Percentiles rank a stretch among this genome's conserved stretches.
Evolutionary conservation across 208 protist species (phyloP).

Genomic region (Acanthamoeba sp.): DNA sequence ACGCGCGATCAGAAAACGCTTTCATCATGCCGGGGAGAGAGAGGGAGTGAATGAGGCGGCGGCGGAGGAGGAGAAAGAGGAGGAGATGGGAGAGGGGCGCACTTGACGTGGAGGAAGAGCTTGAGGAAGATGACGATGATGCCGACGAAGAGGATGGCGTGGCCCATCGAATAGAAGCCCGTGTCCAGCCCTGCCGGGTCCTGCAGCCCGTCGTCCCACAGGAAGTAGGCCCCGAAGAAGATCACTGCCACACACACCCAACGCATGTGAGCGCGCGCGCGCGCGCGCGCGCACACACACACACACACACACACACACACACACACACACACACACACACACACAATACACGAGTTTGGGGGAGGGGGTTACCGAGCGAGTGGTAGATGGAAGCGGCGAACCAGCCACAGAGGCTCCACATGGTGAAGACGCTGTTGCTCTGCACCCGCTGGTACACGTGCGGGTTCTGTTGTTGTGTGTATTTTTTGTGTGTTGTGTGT

Average conservation of each 20-base stretch:
- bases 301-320: too few species aligned
- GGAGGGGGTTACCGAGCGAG: not conserved
- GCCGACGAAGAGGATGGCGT: conserved; percentile 26
- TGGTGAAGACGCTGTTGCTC: conserved; percentile 10
- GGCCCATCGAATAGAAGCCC: conserved; percentile 31
- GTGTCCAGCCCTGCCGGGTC: not conserved
- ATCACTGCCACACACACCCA: too few species aligned
- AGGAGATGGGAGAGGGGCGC: not conserved
- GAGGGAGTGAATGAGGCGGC: too few species aligned
- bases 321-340: too few species aligned
- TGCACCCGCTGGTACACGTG: conserved; percentile 32
- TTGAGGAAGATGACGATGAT: conserved; percentile 60
- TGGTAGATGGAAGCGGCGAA: conserved; percentile 33
- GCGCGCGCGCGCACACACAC: too few species aligned
- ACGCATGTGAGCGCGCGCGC: too few species aligned
- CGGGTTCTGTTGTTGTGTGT: conserved; percentile 28
- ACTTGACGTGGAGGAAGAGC: conserved; percentile 37
- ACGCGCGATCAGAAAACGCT: too few species aligned
- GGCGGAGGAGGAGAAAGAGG: too few species aligned
- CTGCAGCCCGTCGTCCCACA: not conserved
- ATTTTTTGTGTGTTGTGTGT: too few species aligned
- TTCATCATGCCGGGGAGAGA: too few species aligned
- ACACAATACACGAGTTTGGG: too few species aligned
- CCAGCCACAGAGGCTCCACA: not conserved
- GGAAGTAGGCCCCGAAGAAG: conserved; percentile 53